Conservation (phyloP, 2,329 filamentous ascomycete genomes). For the Pseudomassariella vexata region DNA sequence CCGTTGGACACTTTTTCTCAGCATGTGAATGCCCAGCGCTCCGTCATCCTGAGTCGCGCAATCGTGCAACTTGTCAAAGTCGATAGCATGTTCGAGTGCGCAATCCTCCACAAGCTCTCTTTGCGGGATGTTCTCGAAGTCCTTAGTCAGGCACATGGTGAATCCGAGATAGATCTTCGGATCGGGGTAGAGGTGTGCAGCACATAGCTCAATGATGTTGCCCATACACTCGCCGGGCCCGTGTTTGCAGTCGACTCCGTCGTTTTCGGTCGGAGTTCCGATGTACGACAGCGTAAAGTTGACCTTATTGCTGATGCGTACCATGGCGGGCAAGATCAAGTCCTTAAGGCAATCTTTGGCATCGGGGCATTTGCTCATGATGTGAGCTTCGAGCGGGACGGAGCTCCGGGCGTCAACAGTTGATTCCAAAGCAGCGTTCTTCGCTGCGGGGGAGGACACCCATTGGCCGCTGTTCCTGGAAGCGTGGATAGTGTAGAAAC, state of each 20-base stretch:
- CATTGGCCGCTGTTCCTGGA: slow-evolving; percentile 12
- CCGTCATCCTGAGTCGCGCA: slow-evolving; percentile 77
- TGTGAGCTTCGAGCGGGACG: slow-evolving; percentile 85
- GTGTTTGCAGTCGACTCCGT: slow-evolving; percentile 83
- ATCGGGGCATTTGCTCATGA: slow-evolving; percentile 97
- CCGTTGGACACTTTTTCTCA: slow-evolving; percentile 62
- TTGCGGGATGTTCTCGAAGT: slow-evolving; percentile 73
- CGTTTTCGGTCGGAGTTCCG: slow-evolving; percentile 70
- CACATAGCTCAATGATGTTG: slow-evolving; percentile 92
- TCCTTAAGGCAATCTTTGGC: slow-evolving; percentile 76
- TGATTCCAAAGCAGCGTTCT: background rate
- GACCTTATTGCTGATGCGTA: slow-evolving; percentile 73
- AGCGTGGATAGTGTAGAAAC: slow-evolving; percentile 13
- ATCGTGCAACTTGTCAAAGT: slow-evolving; percentile 73
- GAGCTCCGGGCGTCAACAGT: slow-evolving; percentile 19
- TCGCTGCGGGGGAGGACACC: slow-evolving; percentile 2
- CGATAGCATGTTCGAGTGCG: slow-evolving; percentile 83
- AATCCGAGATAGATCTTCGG: slow-evolving; percentile 89
- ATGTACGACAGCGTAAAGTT: slow-evolving; percentile 91
- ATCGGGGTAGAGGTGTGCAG: slow-evolving; percentile 73
- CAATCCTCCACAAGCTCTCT: slow-evolving; percentile 78
- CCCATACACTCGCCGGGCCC: slow-evolving; percentile 86
- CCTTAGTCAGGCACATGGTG: slow-evolving; percentile 77
- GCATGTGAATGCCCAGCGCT: slow-evolving; percentile 59
- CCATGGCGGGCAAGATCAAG: slow-evolving; percentile 82